phyloP scores from a whole-genome alignment of 2,329 filamentous ascomycete species.

The Tympanopsis confertula region DNA sequence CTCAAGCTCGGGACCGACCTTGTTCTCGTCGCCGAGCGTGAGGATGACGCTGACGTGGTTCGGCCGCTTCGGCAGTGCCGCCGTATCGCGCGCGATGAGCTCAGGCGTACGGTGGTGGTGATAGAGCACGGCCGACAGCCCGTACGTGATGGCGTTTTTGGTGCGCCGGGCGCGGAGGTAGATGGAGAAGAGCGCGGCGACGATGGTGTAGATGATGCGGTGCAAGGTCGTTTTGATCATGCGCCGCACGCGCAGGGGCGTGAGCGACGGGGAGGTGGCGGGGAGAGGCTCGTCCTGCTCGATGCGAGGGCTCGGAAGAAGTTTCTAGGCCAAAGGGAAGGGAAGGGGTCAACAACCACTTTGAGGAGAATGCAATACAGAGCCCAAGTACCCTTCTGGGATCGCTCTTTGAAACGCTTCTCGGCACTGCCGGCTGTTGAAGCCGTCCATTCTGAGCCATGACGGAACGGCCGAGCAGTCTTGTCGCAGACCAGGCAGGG shows the following conservation, averaged over 20 bases:
- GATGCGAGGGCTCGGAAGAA: background rate
- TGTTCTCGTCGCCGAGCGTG: constrained; percentile 33
- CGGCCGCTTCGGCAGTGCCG: constrained; percentile 33
- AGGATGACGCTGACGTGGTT: constrained; percentile 53
- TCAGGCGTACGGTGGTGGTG: constrained; percentile 61
- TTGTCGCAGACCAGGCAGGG: too few species aligned
- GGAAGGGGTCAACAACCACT: background rate
- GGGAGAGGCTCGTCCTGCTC: background rate
- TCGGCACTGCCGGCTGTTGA: too few species aligned
- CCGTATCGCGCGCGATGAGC: constrained; percentile 53
- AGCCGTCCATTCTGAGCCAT: too few species aligned
- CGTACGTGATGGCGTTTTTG: constrained; percentile 44
- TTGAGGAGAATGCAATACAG: background rate
- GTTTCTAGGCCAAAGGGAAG: background rate
- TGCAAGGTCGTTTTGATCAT: background rate
- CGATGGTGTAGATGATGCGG: background rate
- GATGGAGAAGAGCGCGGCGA: constrained; percentile 38
- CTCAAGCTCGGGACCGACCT: constrained; percentile 36
- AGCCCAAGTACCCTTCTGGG: background rate
- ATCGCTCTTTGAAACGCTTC: too few species aligned
- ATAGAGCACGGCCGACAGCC: constrained; percentile 47
- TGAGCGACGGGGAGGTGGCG: background rate
- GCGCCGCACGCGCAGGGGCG: background rate
- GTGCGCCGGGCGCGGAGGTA: constrained; percentile 48
- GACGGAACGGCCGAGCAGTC: too few species aligned